Evolutionary conservation across 1,139 yeast genomes (phyloP), one percentile per base, ranked within the genome.

Genomic region (Hansenula anomala): DNA sequence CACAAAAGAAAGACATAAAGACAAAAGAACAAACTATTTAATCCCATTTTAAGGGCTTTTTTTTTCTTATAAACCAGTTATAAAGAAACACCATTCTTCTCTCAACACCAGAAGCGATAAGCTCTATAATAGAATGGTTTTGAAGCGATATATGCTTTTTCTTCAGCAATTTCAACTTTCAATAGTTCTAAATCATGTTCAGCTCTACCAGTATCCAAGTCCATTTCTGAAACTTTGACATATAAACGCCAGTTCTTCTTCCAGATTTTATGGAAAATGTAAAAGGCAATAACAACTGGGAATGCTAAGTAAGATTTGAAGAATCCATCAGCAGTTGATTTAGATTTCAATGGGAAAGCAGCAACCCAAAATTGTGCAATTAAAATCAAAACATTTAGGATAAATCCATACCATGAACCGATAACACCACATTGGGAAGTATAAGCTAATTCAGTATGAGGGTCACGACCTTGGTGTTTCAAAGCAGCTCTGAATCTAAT

Each of bases 181-280:
- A 80, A 67, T 39, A 78, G 64, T 46, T 81, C 88, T 49, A 80
- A 59, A 57, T 81, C 87, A 43, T 74, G 60, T 46, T 78, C 84
- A 60, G 82, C 74, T 74, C 88, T 78, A 59, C 88, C 88, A 27
- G 78, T 66, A 51, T 76, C 84, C 41, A 80, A 60, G 56, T 79
- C 85, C 43, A 80, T 71, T 39, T 77, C 73, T 37, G 63, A 56
- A 30, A 78, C 71, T 41, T 70, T 67, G 51, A 72, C 64, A 49
- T 57, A 72, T 14, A 73, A 45, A 25, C 51, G 65, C 73, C 74
- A 78, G 52, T 75, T 75, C 43, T 63, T 72, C 51, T 68, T 69
- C 71, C 74, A 76, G 19, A 74, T 18, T 48, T 75, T 68, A 65
- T 78, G 82, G 42, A 66, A 65, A 14, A 69, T 32, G 63, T 75